Evolutionary conservation across 345 rosid species (phyloP).

Genomic region (Arabidopsis arenosa): DNA sequence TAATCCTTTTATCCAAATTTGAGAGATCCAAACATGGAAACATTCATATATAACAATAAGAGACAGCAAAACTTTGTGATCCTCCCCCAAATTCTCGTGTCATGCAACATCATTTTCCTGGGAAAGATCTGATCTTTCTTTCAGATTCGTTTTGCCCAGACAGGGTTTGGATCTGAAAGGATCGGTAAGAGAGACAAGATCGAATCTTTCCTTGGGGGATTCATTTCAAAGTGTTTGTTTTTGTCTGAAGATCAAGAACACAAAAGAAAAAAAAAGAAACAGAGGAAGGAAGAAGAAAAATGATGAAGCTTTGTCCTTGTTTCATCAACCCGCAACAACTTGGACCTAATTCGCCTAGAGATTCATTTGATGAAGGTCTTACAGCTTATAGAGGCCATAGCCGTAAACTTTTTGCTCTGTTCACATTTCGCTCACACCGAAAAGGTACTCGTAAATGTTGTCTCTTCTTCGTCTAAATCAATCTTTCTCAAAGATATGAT

Average conservation of each 20-base stretch:
- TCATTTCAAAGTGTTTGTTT: slow-evolving; percentile 22
- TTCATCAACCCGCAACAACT: slow-evolving; percentile 32
- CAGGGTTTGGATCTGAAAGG: slow-evolving; percentile 49
- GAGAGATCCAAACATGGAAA: slow-evolving; percentile 43
- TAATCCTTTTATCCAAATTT: slow-evolving; percentile 28
- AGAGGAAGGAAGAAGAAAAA: background rate
- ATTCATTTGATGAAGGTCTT: slow-evolving; percentile 47
- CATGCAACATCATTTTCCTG: slow-evolving; percentile 42
- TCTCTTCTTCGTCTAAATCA: slow-evolving; percentile 2
- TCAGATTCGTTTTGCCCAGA: slow-evolving; percentile 42
- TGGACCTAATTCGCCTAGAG: slow-evolving; percentile 36
- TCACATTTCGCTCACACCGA: slow-evolving; percentile 40
- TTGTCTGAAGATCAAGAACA: slow-evolving; percentile 36
- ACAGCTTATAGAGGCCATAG: slow-evolving; percentile 43
- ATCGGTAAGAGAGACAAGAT: slow-evolving; percentile 24
- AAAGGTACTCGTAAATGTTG: slow-evolving; percentile 36
- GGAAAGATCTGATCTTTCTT: slow-evolving; percentile 48
- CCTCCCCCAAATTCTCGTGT: slow-evolving; percentile 42
- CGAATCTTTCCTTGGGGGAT: slow-evolving; percentile 38
- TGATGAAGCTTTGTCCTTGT: slow-evolving; percentile 51
- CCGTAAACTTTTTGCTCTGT: slow-evolving; percentile 38
- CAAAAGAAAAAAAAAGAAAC: background rate
- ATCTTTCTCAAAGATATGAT: slow-evolving; percentile 14
- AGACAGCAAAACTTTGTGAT: slow-evolving; percentile 41
- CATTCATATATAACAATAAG: slow-evolving; percentile 40